These are phyloP conservation scores for Xylaria sp. DNA, from an alignment of 2,329 filamentous ascomycete genomes.

Conservation along the genomic window DNA sequence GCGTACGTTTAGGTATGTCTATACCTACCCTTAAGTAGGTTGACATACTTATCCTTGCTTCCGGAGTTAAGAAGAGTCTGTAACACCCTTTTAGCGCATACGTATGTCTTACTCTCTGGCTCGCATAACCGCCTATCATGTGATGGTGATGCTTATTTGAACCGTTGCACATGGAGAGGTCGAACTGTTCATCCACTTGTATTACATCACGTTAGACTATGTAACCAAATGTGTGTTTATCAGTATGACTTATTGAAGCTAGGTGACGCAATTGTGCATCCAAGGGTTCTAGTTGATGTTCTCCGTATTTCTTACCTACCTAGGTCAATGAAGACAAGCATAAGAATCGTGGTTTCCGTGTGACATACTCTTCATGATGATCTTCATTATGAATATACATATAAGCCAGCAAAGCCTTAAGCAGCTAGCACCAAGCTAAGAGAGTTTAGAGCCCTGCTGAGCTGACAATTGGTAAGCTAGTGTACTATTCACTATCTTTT, in stretches of 20 bases:
- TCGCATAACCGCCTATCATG: slow-evolving; percentile 20
- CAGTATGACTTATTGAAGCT: slow-evolving; percentile 1
- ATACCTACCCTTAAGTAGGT: no score
- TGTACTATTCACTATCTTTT: neutral
- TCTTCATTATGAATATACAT: slow-evolving; percentile 10
- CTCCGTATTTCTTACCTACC: slow-evolving; percentile 3
- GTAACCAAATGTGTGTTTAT: neutral
- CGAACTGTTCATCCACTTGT: neutral
- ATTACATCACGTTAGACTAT: neutral
- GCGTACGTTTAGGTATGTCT: neutral
- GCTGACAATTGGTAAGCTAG: slow-evolving; percentile 6
- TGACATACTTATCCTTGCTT: neutral
- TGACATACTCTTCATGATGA: neutral
- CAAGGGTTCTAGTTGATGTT: slow-evolving; percentile 9
- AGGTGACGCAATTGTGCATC: slow-evolving; percentile 32
- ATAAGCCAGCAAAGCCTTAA: no score
- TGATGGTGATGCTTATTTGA: slow-evolving; percentile 10
- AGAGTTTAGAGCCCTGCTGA: neutral
- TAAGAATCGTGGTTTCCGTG: neutral
- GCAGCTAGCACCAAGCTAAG: neutral
- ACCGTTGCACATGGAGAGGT: slow-evolving; percentile 8
- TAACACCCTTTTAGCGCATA: neutral
- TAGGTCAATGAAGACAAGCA: neutral
- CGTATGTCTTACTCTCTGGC: neutral
- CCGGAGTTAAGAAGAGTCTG: neutral